Conservation (phyloP, 2,329 filamentous ascomycete genomes). For the Aspergillus arachidicola region DNA sequence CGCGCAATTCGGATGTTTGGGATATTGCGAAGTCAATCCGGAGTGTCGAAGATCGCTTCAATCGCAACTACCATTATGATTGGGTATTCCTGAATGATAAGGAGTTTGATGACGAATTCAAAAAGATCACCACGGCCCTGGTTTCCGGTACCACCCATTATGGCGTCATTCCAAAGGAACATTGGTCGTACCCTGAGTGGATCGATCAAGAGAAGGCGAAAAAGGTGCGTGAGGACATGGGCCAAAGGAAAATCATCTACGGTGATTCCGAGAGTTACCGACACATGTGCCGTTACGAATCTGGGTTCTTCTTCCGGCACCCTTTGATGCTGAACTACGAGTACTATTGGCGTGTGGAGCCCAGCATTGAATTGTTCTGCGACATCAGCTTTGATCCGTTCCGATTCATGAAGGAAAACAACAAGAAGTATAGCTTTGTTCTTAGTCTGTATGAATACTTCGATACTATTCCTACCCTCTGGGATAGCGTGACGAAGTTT, state of each 20-base stretch:
- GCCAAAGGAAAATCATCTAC: constrained; percentile 93
- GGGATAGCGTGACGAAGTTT: constrained; percentile 94
- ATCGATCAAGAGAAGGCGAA: constrained; percentile 94
- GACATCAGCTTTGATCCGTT: constrained; percentile 96
- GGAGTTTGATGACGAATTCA: constrained; percentile 91
- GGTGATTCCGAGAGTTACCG: constrained; percentile 95
- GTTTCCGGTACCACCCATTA: constrained; percentile 94
- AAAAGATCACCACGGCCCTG: constrained; percentile 82
- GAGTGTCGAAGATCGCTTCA: constrained; percentile 97
- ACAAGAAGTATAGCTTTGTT: constrained; percentile 98
- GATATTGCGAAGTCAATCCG: constrained; percentile 95
- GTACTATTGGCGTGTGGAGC: constrained; percentile 99
- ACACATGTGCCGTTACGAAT: constrained; percentile 99
- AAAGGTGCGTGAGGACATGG: constrained; percentile 93
- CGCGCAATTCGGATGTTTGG: constrained; percentile 92
- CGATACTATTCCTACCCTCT: constrained; percentile 93
- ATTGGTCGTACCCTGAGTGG: constrained; percentile 96
- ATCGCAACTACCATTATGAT: constrained; percentile 93
- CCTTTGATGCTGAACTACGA: constrained; percentile 93
- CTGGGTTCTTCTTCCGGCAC: constrained; percentile 98
- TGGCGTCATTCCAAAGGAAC: constrained; percentile 83
- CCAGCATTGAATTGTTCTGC: constrained; percentile 93
- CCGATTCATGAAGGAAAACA: constrained; percentile 91
- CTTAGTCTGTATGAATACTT: constrained; percentile 95
- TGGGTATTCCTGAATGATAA: constrained; percentile 99